Evolutionary conservation across 495 filamentous ascomycete genomes (phyloP).

Genomic region (Hamigera avellanea): DNA sequence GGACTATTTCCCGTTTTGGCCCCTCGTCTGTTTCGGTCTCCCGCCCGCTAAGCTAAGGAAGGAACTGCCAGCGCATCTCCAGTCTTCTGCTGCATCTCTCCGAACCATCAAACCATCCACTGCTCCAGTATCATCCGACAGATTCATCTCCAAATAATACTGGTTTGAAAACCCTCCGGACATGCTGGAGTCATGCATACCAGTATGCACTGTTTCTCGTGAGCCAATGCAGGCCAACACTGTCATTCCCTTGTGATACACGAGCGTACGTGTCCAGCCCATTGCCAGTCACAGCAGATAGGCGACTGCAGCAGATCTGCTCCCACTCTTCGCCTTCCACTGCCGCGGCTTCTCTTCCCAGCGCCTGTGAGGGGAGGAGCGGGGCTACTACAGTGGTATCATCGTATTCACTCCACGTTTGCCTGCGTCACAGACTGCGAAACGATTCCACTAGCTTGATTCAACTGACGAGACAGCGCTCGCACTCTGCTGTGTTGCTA

Average conservation of each 20-base stretch:
- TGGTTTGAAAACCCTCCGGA: not conserved
- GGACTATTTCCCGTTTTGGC: no score
- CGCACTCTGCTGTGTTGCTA: not conserved
- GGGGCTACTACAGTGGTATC: slow-evolving; percentile 1
- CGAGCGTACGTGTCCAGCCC: not conserved
- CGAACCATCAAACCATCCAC: no score
- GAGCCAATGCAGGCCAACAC: slow-evolving; percentile 8
- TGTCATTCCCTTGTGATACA: not conserved
- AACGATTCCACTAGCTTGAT: not conserved
- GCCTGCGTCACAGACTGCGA: slow-evolving; percentile 7
- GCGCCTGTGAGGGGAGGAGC: slow-evolving; percentile 13
- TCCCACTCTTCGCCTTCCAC: not conserved
- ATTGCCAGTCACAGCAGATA: not conserved
- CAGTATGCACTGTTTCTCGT: slow-evolving; percentile 10
- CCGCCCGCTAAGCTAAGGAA: not conserved
- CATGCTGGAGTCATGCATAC: slow-evolving; percentile 10
- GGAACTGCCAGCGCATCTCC: not conserved
- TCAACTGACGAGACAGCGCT: not conserved
- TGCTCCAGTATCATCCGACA: slow-evolving; percentile 1
- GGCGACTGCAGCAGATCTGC: not conserved
- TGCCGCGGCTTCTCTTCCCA: not conserved
- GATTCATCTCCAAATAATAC: not conserved
- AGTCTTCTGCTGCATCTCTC: not conserved
- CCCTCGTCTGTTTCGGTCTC: no score
- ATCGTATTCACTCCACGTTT: slow-evolving; percentile 4